phyloP scores from a whole-genome alignment of 208 protist species.

The Trypanosoma mega region DNA sequence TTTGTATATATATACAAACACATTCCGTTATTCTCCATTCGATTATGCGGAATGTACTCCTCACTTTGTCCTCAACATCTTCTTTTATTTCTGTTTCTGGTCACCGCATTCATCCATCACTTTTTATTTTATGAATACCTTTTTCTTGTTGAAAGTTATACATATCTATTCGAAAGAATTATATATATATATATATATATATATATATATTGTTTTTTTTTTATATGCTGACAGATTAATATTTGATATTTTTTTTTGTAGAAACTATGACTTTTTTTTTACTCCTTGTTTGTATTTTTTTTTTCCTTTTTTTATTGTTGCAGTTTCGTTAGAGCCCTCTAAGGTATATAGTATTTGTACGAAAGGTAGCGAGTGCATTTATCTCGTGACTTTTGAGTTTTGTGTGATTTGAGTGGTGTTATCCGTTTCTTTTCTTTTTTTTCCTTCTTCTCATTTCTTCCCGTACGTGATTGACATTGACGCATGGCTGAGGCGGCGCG shows the following conservation, averaged over 20 bases:
- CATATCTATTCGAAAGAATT: no score
- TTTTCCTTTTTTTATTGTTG: not conserved
- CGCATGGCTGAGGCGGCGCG: slow-evolving; percentile 67
- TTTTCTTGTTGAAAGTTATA: not conserved
- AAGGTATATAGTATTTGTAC: no score
- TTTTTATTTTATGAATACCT: not conserved
- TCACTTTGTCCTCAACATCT: no score
- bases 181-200: no score
- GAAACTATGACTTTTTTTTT: not conserved
- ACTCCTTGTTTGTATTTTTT: not conserved
- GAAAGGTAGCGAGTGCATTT: no score
- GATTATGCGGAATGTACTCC: no score
- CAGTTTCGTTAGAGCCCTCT: no score
- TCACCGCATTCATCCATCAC: not conserved
- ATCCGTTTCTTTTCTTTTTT: slow-evolving; percentile 15
- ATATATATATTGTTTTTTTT: slow-evolving; percentile 4
- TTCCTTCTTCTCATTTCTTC: not conserved
- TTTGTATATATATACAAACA: no score
- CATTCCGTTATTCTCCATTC: no score
- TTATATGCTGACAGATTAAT: not conserved
- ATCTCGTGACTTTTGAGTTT: no score
- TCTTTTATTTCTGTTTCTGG: not conserved
- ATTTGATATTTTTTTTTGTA: slow-evolving; percentile 12
- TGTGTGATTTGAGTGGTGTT: no score
- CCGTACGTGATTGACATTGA: no score